Evolutionary conservation across 2,329 filamentous ascomycete species (phyloP), one percentile per base, ranked within the genome.

Genomic region (Diaporthe capsici): DNA sequence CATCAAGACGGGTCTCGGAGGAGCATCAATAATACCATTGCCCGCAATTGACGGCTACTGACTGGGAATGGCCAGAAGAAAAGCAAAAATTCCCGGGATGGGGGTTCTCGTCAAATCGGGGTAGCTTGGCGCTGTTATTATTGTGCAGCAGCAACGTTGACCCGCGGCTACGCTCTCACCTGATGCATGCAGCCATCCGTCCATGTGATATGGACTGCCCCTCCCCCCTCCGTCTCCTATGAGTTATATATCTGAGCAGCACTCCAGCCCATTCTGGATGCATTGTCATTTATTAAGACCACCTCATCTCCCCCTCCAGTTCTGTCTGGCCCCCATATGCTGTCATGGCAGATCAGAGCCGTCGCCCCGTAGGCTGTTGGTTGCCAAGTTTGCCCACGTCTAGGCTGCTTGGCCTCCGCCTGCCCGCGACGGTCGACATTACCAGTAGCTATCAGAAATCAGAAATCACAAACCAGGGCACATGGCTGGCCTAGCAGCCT

Each of bases 341-440:
- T 42, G 47, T 31, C 47, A 68, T 37, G 31, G 65, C 63, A 51
- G 15, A 53, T 39, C 47, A 22, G 9, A 15, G 4, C 17, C 17
- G 47, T n/a, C 63, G 9, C 8, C 22, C 31, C 13, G 63, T 68
- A 28, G 63, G 63, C 31, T 68, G 28, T 34, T 68, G 49, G 28
- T 20, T n/a, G 65, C 65, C 49, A 55, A 70, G 65, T 70, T 12
- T n/a, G 22, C n/a, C 31, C 1, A n/a, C 47, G 22, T 20, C 65
- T 39, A 42, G 49, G 49, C n/a, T 70, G 65, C 65, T 55, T 70
- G 65, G 65, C 65, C 65, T 70, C 65, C 49, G 49, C 17, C 65
- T 39, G 65, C 55, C 65, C 65, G 65, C 42, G n/a, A 22, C 65
- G 22, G 47, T 42, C 22, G 65, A 68, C 31, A 51, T 65, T 65